A percentile compares a stretch with the other conserved stretches of the same genome.
These are phyloP conservation scores for Chaetoscypha palmicola DNA, from an alignment of 2,329 filamentous ascomycete species.

Conservation along the genomic window DNA sequence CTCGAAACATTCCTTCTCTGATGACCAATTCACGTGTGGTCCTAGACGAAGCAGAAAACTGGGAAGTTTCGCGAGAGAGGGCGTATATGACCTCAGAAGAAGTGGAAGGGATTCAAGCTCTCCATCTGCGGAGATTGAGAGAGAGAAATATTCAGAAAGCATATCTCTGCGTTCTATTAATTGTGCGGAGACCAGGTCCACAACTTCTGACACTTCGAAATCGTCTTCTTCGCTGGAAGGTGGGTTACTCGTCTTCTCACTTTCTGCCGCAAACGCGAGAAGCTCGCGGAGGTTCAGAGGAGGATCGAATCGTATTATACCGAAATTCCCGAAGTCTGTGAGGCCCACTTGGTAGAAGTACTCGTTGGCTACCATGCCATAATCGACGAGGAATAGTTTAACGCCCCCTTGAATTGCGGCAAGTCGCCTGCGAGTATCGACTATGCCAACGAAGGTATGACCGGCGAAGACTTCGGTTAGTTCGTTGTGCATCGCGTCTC, in stretches of 20 bases:
- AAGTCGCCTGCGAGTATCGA: constrained; percentile 78
- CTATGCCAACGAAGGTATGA: constrained; percentile 88
- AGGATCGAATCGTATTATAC: constrained; percentile 71
- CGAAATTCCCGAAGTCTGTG: constrained; percentile 94
- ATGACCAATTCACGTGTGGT: constrained; percentile 78
- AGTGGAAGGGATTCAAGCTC: constrained; percentile 75
- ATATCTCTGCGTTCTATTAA: constrained; percentile 74
- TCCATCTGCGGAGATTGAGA: constrained; percentile 73
- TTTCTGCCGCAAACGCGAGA: constrained; percentile 63
- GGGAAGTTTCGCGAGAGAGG: constrained; percentile 78
- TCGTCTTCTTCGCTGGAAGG: constrained; percentile 36
- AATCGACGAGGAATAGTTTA: constrained; percentile 87
- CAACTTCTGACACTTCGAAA: constrained; percentile 61
- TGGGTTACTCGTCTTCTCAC: constrained; percentile 50
- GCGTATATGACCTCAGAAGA: constrained; percentile 81
- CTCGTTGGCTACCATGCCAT: constrained; percentile 77
- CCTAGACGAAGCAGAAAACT: constrained; percentile 82
- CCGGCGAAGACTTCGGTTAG: constrained; percentile 81
- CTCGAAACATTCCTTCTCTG: constrained; percentile 80
- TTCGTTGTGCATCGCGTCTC: constrained; percentile 73
- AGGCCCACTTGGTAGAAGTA: constrained; percentile 95
- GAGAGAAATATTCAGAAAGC: constrained; percentile 85
- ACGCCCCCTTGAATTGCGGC: constrained; percentile 91
- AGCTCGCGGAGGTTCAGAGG: constrained; percentile 65
- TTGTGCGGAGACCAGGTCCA: constrained; percentile 57